Evolutionary conservation across 768 basidiomycete genomes (phyloP), one percentile per base, ranked within the genome.

Genomic region (Trametes gibbosa): DNA sequence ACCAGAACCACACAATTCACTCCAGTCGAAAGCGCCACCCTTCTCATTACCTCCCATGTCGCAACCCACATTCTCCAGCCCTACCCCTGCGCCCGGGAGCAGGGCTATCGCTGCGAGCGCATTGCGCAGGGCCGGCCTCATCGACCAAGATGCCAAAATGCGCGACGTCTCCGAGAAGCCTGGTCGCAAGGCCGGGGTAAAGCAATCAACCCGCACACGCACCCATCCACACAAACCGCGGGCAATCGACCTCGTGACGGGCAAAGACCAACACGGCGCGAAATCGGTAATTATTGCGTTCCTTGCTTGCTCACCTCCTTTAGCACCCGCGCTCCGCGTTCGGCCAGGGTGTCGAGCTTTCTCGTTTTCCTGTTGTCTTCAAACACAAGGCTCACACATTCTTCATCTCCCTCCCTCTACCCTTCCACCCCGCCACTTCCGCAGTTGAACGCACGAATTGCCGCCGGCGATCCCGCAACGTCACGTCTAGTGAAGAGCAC

Each of bases 81-180:
- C 85, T 42, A 78, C 87, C 9, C 79, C 84, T 8, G 77, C 82
- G 6, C 75, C 85, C 16, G 81, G 85, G 64, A 75, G 81, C 51
- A 81, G 85, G 63, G 69, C 80, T 27, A 73, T 92, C 19, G 87
- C 84, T 21, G 64, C 79, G 58, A 86, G 74, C 57, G 85, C 87
- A 29, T 76, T 91, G 24, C 84, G 85, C 58, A 83, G 74, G 37
- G 89, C 87, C 2, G 90, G 89, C 41, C 84, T 91, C 68, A 86
- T 90, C 61, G 89, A 90, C 79, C 55, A 61, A n/a, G 90, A 92
- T 71, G 77, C 84, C 57, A 81, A 77, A 64, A 91, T 92, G 90
- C 82, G 84, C 61, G 89, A 92, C 67, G 75, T 77, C 43, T 77
- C 81, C 9, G 83, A 84, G 74, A 87, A 78, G 65, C 87, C 86